These are phyloP conservation scores for Protea cynaroides DNA, from an alignment of 164 flowering plant species.

Conservation along the genomic window DNA sequence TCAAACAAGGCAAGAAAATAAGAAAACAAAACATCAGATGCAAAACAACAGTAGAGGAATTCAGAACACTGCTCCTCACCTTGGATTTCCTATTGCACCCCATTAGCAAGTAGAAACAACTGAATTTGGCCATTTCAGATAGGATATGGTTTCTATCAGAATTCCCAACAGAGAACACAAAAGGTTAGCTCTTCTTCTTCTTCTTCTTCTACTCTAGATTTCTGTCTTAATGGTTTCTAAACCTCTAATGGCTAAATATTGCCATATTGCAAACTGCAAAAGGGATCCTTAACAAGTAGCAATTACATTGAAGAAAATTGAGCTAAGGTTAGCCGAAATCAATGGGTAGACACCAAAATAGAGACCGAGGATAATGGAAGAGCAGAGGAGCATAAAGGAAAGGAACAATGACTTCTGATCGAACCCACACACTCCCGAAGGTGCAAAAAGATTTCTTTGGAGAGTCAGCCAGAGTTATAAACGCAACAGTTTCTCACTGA, in stretches of 20 bases:
- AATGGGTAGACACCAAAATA: constrained; percentile 57
- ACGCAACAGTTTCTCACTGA: constrained; percentile 30
- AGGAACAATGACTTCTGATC: background rate
- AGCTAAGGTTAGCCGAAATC: constrained; percentile 68
- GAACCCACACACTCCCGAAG: constrained; percentile 27
- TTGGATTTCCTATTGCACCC: constrained; percentile 50
- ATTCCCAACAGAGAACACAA: background rate
- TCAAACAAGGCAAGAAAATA: background rate
- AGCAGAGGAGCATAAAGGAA: background rate
- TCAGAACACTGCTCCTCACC: constrained; percentile 30
- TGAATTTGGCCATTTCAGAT: constrained; percentile 38
- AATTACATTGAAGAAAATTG: constrained; percentile 10
- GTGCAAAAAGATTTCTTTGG: constrained; percentile 20
- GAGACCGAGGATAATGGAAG: background rate
- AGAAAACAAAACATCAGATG: background rate
- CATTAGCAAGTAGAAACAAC: constrained; percentile 35
- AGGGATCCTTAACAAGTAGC: background rate
- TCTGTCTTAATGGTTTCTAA: constrained; percentile 5
- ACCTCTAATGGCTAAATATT: constrained; percentile 10
- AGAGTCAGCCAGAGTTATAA: constrained; percentile 69
- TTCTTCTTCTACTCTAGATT: background rate
- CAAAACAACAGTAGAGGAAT: background rate
- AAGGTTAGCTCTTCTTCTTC: background rate
- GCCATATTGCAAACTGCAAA: background rate
- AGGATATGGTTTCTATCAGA: constrained; percentile 2